Base-by-base conservation (phyloP, 2,329 filamentous ascomycete species). In the Fusarium albidum region DNA sequence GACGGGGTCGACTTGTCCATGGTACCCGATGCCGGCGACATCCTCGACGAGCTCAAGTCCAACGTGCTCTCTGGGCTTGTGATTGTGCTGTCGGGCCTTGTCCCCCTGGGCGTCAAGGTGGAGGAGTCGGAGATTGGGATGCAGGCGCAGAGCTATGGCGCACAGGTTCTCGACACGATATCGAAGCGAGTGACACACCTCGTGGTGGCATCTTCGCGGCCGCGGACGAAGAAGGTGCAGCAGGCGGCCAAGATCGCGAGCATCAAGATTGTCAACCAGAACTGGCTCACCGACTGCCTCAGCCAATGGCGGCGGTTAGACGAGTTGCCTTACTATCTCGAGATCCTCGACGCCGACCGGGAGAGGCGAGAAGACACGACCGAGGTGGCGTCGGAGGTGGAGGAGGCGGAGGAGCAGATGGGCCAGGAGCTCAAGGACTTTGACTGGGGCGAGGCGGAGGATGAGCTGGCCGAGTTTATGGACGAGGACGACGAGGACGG, bases 181-280 rank as follows among this genome's bases (percentile, higher is more conserved):
- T 82, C 81, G 2, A 78, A 79, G 27, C 83, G 82, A 48, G 82
- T 91, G 12, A 92, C 90, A 0, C 90, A 93, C 71, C 81, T 93
- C 6, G 88, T 93, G 3, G 87, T 90, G 9, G 88, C 85, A 44
- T 85, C 84, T 14, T 80, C 84, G 13, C 81, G 89, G 18, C 89
- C 89, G 27, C 87, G 93, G 17, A 98, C 95, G 0, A 89, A 91
- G 46, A 99, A 99, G 75, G 92, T 98, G 35, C 88, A 91, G 40
- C 89, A 93, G 72, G 95, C 95, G 0, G 88, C 90, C 12, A 86
- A 87, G 59, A 89, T 92, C 49, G 80, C 89, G 0, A 85, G 86
- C 44, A 90, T 98, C 73, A 93, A 92, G 71, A 96, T 99, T 52
- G 95, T 99, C 40, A 92, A 89, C 64, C 90, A 92, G 46, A 86